Evolutionary conservation across 305 asterid species (phyloP), one percentile per base, ranked within the genome.

Genomic region (Stenogyne calaminthoides): DNA sequence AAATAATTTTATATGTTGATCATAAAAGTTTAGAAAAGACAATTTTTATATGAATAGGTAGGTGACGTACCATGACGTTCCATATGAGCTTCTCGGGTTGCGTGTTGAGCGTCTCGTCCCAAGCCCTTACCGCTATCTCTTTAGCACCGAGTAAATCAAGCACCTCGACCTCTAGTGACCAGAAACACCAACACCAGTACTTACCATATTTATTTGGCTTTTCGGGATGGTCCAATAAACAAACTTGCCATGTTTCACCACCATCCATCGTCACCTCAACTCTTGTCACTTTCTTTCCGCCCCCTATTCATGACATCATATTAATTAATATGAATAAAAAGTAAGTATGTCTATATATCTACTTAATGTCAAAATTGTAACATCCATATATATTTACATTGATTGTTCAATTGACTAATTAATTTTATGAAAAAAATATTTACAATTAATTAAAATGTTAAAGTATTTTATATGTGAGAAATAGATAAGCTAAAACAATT

Each of bases 141-240:
- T 94, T 91, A 20, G 97, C 91, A n/a, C 86, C 70, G 1, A 94
- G 88, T 14, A 94, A 62, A 76, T 88, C 96, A 18, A 90, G 82
- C 44, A 91, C 97, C 79, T 94, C 99, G 1, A 91, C 93, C 73
- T 94, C 93, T 6, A 91, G 59, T 0, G 93, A 85, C 99, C 99
- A 94, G 70, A 94, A 94, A 63, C 99, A 94, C 99, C 97, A 94
- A 61, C 97, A 91, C 99, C 99, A 94, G 70, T 88, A 91, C 22
- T 85, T 91, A 12, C 96, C 97, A 51, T 90, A 94, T 64, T 88
- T 94, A 67, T 67, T 94, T 0, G 92, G 85, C 82, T 84, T 91
- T 70, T 91, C 99, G 0, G 77, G 93, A 68, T 80, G 92, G 72
- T 91, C 95, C 58, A 94, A 20, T 0, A 39, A 42, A 29, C 92